Evolutionary conservation across 371 early-diverging fungal genomes (phyloP).

Genomic region (Mucor indicus): DNA sequence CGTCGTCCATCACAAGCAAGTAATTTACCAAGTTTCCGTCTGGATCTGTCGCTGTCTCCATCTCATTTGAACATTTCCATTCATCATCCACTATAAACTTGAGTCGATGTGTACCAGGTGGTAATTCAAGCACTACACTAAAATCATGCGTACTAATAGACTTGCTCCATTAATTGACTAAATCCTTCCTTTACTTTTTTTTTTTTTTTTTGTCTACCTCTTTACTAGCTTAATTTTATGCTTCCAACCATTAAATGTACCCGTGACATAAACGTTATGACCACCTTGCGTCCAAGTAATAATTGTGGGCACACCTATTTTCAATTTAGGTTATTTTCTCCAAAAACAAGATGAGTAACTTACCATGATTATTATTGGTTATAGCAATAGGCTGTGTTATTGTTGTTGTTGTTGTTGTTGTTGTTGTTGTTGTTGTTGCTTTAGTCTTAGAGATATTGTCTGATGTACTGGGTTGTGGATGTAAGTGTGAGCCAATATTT

Average conservation of each 20-base stretch:
- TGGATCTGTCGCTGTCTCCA: constrained; percentile 88
- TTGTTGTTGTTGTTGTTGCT: constrained; percentile 1
- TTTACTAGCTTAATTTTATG: constrained; percentile 85
- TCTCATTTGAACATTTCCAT: constrained; percentile 92
- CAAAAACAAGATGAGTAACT: not conserved
- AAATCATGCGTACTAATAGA: constrained; percentile 68
- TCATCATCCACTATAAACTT: constrained; percentile 98
- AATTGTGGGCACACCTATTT: constrained; percentile 68
- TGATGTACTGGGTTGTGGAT: constrained; percentile 1
- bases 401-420: constrained; percentile 4
- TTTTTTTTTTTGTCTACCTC: constrained; percentile 44
- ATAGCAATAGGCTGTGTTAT: not conserved
- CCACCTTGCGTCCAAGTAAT: constrained; percentile 92
- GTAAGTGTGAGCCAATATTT: constrained; percentile 4
- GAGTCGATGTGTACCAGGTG: constrained; percentile 90
- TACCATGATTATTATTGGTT: constrained; percentile 6
- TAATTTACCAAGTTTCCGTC: constrained; percentile 96
- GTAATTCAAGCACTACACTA: constrained; percentile 80
- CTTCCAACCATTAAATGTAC: constrained; percentile 98
- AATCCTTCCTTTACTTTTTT: not conserved
- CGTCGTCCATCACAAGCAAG: constrained; percentile 74
- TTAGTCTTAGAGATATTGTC: not conserved
- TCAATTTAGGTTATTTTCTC: too few relatives aligned
- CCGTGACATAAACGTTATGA: constrained; percentile 86
- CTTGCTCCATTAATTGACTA: not conserved